Evolutionary conservation across 768 basidiomycete genomes (phyloP).

Genomic region (Floccularia luteovirens): DNA sequence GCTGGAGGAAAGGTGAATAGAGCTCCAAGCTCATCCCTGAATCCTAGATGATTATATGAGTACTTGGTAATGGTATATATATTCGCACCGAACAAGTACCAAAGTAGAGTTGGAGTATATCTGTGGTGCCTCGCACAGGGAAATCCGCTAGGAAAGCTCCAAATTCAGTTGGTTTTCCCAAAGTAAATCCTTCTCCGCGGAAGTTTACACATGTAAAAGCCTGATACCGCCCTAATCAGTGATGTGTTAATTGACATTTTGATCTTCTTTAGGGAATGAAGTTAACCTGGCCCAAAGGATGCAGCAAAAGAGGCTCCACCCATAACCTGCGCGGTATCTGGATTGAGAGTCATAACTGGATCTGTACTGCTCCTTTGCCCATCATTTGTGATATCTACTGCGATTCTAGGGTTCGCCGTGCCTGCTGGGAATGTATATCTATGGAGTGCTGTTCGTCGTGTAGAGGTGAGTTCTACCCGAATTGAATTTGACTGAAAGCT

Average conservation of each 20-base stretch:
- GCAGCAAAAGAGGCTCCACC: constrained; percentile 42
- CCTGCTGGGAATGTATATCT: constrained; percentile 47
- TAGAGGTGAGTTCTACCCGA: constrained; percentile 53
- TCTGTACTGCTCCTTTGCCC: constrained; percentile 44
- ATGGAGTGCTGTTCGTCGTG: constrained; percentile 51
- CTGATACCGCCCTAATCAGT: constrained; percentile 34
- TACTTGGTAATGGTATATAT: neutral
- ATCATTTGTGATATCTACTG: constrained; percentile 58
- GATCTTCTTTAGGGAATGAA: neutral
- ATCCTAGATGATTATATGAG: constrained; percentile 21
- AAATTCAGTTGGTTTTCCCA: constrained; percentile 42
- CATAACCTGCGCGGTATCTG: constrained; percentile 38
- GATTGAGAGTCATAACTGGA: constrained; percentile 40
- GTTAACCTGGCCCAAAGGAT: constrained; percentile 46
- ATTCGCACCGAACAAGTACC: constrained; percentile 24
- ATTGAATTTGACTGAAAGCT: constrained; percentile 39
- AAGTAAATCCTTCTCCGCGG: constrained; percentile 39
- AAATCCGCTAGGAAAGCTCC: constrained; percentile 47
- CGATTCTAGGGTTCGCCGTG: constrained; percentile 40
- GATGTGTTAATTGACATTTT: neutral
- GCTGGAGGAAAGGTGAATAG: constrained; percentile 42
- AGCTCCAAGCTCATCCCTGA: constrained; percentile 43
- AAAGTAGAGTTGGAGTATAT: constrained; percentile 39
- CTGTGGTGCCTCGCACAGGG: constrained; percentile 36
- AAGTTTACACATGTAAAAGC: constrained; percentile 59